Evolutionary conservation across 306 rosid species (phyloP), one percentile per base, ranked within the genome.

Genomic region (Nissolia schottii): DNA sequence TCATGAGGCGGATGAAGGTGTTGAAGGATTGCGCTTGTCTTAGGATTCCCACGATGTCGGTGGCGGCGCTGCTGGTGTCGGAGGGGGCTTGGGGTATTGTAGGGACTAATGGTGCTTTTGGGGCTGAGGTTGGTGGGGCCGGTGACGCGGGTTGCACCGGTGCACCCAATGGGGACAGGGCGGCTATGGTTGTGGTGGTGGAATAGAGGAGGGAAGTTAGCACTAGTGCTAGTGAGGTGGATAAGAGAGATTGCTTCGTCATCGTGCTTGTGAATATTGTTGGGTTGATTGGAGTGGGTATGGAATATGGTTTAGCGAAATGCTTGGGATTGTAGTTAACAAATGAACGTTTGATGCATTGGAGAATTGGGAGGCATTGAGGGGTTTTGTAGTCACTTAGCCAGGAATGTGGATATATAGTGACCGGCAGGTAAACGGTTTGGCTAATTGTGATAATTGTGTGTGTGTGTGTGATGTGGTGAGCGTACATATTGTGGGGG

Each of bases 1-100:
- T 87, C 74, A 90, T 27, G 25, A 90, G 79, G 27, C 90, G 88
- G 50, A 87, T 75, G 27, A 90, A 68, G 49, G 78, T 46, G 46
- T 70, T 74, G 80, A 80, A 90, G 0, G 76, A 68, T n/a, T 86
- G 82, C 0, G 86, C 83, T 23, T 71, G 79, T 25, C 60, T 82
- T 0, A 90, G 74, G 60, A 90, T 82, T 76, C 79, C 80, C 7
- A 58, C 71, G 18, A 87, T 74, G 68, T 87, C 85, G 0, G 61
- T 58, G 14, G 83, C 5, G 19, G 18, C 0, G 8, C 66, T 19
- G 29, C 40, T n/a, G 50, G 6, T 38, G 51, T 66, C 56, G 2
- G 48, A 22, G 2, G 77, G 75, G 11, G 82, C 0, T 16, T 70
- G 78, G 25, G 85, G 77, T 45, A 54, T 16, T 69, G 65, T 50